phyloP scores from a whole-genome alignment of 306 rosid species.

The Gleditsia sinensis region DNA sequence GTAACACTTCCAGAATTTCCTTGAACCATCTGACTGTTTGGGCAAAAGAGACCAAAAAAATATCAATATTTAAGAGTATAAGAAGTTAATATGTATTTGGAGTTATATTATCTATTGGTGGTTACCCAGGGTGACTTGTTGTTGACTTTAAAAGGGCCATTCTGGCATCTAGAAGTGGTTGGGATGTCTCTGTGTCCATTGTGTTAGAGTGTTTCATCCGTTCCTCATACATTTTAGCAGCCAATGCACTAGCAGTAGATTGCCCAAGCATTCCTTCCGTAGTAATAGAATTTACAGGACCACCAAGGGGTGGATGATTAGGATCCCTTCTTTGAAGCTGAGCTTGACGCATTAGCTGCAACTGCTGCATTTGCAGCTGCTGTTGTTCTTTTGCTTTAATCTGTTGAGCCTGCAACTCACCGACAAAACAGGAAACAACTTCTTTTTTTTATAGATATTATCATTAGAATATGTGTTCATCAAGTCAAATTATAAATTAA shows the following conservation, averaged over 20 bases:
- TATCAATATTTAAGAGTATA: slow-evolving; percentile 21
- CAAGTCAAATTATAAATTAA: slow-evolving; percentile 3
- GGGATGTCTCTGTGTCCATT: slow-evolving; percentile 85
- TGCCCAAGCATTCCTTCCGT: slow-evolving; percentile 91
- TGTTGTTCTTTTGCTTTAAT: slow-evolving; percentile 79
- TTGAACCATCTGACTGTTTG: slow-evolving; percentile 82
- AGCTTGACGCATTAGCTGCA: slow-evolving; percentile 86
- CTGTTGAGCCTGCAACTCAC: slow-evolving; percentile 69
- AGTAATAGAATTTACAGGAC: slow-evolving; percentile 61
- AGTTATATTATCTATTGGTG: slow-evolving; percentile 30
- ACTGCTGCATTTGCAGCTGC: slow-evolving; percentile 82
- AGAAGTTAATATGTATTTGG: slow-evolving; percentile 18
- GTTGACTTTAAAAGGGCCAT: slow-evolving; percentile 81
- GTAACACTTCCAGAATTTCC: slow-evolving; percentile 78
- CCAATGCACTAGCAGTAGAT: slow-evolving; percentile 81
- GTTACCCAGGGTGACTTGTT: slow-evolving; percentile 79
- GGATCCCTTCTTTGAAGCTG: slow-evolving; percentile 89
- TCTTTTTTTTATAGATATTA: slow-evolving; percentile 11
- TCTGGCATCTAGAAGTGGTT: slow-evolving; percentile 89
- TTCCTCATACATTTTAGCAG: slow-evolving; percentile 90
- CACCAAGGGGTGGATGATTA: slow-evolving; percentile 68
- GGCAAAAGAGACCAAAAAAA: slow-evolving; percentile 29
- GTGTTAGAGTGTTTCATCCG: slow-evolving; percentile 79
- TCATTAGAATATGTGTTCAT: slow-evolving; percentile 11
- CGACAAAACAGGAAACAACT: slow-evolving; percentile 6